Conservation (phyloP, 2,329 filamentous ascomycete species). For the Paraconiothyrium brasiliense region DNA sequence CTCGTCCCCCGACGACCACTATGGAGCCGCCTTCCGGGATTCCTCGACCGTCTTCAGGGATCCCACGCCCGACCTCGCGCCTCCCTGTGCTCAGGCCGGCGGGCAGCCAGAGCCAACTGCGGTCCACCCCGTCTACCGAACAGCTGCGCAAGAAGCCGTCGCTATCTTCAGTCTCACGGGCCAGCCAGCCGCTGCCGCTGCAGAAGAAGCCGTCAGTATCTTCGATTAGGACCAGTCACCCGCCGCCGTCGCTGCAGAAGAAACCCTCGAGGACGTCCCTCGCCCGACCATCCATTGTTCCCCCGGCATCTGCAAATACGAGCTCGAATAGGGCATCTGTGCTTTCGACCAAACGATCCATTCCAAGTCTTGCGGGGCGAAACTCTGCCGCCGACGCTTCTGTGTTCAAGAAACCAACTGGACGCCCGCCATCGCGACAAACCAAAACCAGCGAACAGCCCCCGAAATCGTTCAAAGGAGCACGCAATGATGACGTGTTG, state of each 20-base stretch:
- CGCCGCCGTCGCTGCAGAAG: constrained; percentile 28
- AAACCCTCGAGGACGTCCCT: constrained; percentile 33
- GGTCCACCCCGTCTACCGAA: constrained; percentile 58
- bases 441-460: constrained; percentile 30
- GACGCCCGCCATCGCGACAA: constrained; percentile 47
- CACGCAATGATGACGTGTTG: constrained; percentile 50
- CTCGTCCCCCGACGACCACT: constrained; percentile 23
- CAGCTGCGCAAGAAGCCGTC: constrained; percentile 42
- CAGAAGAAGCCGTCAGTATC: constrained; percentile 43
- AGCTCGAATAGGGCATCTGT: constrained; percentile 35
- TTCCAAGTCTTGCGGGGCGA: constrained; percentile 32
- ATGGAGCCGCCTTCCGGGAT: constrained; percentile 46
- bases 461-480: constrained; percentile 18
- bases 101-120: constrained; percentile 52
- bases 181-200: constrained; percentile 27
- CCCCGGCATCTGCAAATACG: constrained; percentile 27
- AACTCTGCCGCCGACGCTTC: constrained; percentile 32
- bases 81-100: constrained; percentile 59
- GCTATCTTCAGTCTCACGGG: constrained; percentile 34
- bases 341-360: constrained; percentile 32
- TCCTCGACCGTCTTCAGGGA: constrained; percentile 38
- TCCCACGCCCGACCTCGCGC: constrained; percentile 62
- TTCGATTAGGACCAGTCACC: constrained; percentile 35
- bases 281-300: constrained; percentile 33
- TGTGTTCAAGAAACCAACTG: constrained; percentile 51